Evolutionary conservation across 2,329 filamentous ascomycete genomes (phyloP).

Genomic region (Claviceps paspali): DNA sequence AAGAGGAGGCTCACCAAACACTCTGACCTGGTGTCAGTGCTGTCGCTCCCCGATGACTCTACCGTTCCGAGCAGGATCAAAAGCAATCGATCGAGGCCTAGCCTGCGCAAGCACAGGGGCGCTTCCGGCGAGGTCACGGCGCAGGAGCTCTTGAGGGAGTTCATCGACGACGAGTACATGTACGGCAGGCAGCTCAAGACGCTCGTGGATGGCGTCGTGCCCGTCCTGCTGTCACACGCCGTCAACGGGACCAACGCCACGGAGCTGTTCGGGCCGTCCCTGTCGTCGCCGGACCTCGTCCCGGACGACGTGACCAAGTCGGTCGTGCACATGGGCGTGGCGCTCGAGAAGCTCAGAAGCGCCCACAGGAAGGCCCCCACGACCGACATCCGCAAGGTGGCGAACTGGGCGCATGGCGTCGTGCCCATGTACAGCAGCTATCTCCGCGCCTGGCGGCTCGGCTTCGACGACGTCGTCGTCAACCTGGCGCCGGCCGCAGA

Average conservation of each 20-base stretch:
- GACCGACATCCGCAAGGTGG: constrained; percentile 53
- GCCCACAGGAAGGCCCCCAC: constrained; percentile 69
- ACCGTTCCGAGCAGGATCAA: constrained; percentile 42
- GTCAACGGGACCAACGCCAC: constrained; percentile 53
- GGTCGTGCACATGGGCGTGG: constrained; percentile 86
- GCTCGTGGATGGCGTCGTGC: constrained; percentile 86
- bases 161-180: constrained; percentile 68
- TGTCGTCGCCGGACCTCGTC: constrained; percentile 18
- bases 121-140: constrained; percentile 53
- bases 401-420: constrained; percentile 68
- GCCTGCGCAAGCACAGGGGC: constrained; percentile 59
- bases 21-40: constrained; percentile 82
- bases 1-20: constrained; percentile 77
- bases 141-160: constrained; percentile 62
- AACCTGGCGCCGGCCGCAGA: constrained; percentile 62
- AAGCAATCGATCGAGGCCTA: constrained; percentile 62
- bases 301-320: constrained; percentile 58
- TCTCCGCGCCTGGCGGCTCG: constrained; percentile 74
- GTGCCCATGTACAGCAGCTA: constrained; percentile 74
- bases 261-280: constrained; percentile 49
- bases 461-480: constrained; percentile 87
- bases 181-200: constrained; percentile 88
- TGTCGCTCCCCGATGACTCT: constrained; percentile 54
- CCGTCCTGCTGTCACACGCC: constrained; percentile 75
- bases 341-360: constrained; percentile 67